These are phyloP conservation scores for Stephania yunnanensis DNA, from an alignment of 164 flowering plant species.

Conservation along the genomic window DNA sequence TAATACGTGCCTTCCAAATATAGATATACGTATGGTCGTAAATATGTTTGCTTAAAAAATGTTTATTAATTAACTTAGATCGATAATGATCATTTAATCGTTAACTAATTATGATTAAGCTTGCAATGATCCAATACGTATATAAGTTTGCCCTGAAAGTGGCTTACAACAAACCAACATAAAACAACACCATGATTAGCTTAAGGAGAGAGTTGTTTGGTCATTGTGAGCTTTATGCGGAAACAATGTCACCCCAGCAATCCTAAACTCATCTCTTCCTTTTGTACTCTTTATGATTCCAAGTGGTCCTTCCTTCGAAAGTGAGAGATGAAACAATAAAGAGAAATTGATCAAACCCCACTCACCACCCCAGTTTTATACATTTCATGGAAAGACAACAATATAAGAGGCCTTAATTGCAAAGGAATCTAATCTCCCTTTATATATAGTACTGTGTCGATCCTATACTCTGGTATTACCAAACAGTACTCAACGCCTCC, in stretches of 20 bases:
- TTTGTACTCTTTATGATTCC: not conserved
- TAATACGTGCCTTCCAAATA: no score
- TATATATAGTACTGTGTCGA: not conserved
- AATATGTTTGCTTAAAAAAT: no score
- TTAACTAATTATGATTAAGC: not conserved
- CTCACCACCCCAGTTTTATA: not conserved
- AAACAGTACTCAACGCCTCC: not conserved
- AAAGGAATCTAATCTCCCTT: not conserved
- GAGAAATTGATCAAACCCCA: not conserved
- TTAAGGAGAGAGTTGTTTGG: not conserved
- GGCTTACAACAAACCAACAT: not conserved
- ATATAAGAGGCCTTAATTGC: conserved; percentile 3
- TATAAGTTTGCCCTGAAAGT: not conserved
- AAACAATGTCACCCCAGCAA: not conserved
- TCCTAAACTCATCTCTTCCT: not conserved
- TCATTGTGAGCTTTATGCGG: not conserved
- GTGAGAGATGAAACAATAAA: not conserved
- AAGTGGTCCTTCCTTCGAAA: not conserved
- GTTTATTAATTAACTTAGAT: no score
- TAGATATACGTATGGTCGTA: no score
- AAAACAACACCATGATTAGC: not conserved
- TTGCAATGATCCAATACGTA: not conserved
- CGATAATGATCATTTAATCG: not conserved
- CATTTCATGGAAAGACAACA: conserved; percentile 1
- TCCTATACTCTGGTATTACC: not conserved